A percentile compares a stretch with the other conserved stretches of the same genome.
Conservation (phyloP, 176 grass and related monocot species). For the Pontederia paniculata region DNA sequence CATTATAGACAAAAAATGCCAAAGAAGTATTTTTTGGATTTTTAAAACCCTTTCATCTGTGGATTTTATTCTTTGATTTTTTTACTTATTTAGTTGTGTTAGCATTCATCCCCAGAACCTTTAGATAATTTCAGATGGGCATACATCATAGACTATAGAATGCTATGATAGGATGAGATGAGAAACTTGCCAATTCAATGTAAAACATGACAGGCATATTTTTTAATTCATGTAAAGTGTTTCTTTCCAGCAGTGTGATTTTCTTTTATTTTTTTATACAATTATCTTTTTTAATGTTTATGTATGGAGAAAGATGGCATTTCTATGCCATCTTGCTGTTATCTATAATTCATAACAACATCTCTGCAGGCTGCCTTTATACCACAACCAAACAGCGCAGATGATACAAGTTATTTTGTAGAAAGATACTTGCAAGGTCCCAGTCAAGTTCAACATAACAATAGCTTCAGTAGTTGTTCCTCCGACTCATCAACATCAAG, state of each 20-base stretch:
- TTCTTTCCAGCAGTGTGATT: no score
- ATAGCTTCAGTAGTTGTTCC: slow-evolving; percentile 12
- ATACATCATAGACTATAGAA: no score
- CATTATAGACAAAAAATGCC: no score
- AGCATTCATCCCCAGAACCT: not conserved
- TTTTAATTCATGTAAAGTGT: no score
- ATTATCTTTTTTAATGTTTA: not conserved
- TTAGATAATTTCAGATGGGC: no score
- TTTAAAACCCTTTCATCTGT: no score
- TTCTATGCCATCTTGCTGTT: not conserved
- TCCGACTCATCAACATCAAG: slow-evolving; percentile 14
- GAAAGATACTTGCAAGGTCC: slow-evolving; percentile 13
- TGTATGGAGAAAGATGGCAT: not conserved
- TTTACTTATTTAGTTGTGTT: not conserved
- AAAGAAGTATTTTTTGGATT: no score
- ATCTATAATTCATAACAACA: slow-evolving; percentile 2
- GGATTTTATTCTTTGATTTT: not conserved
- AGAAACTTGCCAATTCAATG: no score
- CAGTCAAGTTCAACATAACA: slow-evolving; percentile 9
- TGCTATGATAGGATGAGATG: no score
- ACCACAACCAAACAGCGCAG: slow-evolving; percentile 24
- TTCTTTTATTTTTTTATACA: no score
- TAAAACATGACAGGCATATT: no score
- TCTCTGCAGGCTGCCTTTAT: slow-evolving; percentile 29
- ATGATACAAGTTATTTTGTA: slow-evolving; percentile 37